phyloP scores from a whole-genome alignment of 2,329 filamentous ascomycete genomes.

The Ceratocystis papillata region DNA sequence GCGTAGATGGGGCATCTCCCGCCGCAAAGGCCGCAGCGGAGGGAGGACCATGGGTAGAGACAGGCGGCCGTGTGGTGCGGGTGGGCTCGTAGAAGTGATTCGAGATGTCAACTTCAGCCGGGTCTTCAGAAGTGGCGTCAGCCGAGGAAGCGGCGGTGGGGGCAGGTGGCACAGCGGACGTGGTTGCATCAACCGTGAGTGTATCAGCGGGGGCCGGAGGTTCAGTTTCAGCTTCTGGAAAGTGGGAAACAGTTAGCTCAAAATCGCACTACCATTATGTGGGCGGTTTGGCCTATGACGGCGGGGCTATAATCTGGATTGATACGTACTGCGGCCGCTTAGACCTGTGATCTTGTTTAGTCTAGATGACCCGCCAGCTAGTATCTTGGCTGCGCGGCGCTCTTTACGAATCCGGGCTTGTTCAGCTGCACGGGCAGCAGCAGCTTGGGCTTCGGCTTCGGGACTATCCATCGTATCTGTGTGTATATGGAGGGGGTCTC shows the following conservation, averaged over 20 bases:
- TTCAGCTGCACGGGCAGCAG: constrained; percentile 45
- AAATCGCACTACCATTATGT: too few relatives aligned
- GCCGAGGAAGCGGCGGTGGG: constrained; percentile 27
- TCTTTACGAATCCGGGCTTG: constrained; percentile 68
- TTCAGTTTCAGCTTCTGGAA: neutral
- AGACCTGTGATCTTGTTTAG: constrained; percentile 62
- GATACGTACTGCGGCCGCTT: constrained; percentile 20
- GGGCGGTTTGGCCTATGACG: too few relatives aligned
- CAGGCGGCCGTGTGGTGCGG: constrained; percentile 26
- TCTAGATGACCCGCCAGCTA: constrained; percentile 56
- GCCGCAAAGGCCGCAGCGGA: constrained; percentile 29
- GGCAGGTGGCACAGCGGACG: constrained; percentile 26
- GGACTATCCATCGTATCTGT: constrained; percentile 23
- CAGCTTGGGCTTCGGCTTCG: constrained; percentile 36
- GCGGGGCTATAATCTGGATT: neutral
- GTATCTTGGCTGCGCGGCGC: constrained; percentile 67
- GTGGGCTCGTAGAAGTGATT: constrained; percentile 54
- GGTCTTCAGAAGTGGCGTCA: constrained; percentile 41
- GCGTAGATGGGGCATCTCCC: constrained; percentile 29
- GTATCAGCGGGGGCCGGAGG: constrained; percentile 20
- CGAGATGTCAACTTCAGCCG: constrained; percentile 71
- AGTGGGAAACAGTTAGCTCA: neutral
- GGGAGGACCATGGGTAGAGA: constrained; percentile 29
- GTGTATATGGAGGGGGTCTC: neutral
- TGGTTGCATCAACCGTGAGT: too few relatives aligned